These are phyloP conservation scores for Talaromyces sp. DNA, from an alignment of 2,329 filamentous ascomycete species.

Conservation along the genomic window DNA sequence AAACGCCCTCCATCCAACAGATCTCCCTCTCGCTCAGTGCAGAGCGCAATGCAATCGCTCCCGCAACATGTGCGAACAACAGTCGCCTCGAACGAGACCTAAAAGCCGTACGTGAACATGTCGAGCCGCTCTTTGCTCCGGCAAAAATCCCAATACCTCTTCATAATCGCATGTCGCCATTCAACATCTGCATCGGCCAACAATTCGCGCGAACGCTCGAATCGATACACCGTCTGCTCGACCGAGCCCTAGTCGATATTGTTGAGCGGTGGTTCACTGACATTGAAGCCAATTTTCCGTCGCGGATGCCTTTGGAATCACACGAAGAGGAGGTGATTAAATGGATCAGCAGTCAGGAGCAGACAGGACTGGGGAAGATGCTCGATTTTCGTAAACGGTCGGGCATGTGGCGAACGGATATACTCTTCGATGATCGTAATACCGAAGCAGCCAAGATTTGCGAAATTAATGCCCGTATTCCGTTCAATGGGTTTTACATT, in stretches of 20 bases:
- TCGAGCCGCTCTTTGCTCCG: neutral
- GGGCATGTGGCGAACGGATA: constrained; percentile 30
- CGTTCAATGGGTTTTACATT: constrained; percentile 23
- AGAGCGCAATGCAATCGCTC: constrained; percentile 12
- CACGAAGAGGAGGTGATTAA: constrained; percentile 26
- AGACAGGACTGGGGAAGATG: neutral
- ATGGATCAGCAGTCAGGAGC: constrained; percentile 13
- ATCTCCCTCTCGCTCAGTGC: constrained; percentile 15
- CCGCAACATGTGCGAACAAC: constrained; percentile 10
- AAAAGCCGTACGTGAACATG: constrained; percentile 9
- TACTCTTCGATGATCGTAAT: constrained; percentile 21
- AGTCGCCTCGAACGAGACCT: constrained; percentile 11
- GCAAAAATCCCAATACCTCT: neutral
- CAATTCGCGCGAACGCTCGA: constrained; percentile 11
- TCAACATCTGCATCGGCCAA: constrained; percentile 11
- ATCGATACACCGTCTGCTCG: constrained; percentile 23
- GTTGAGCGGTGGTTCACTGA: constrained; percentile 31
- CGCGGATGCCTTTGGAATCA: constrained; percentile 27
- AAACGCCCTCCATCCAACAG: constrained; percentile 7
- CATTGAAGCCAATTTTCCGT: constrained; percentile 22
- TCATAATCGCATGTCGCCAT: constrained; percentile 9
- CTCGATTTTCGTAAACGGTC: constrained; percentile 5
- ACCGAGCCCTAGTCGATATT: constrained; percentile 27
- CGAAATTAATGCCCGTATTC: constrained; percentile 29
- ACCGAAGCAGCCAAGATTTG: constrained; percentile 17